Base-by-base conservation (phyloP, 805 yeast species). In the Barnettozyma salicaria region DNA sequence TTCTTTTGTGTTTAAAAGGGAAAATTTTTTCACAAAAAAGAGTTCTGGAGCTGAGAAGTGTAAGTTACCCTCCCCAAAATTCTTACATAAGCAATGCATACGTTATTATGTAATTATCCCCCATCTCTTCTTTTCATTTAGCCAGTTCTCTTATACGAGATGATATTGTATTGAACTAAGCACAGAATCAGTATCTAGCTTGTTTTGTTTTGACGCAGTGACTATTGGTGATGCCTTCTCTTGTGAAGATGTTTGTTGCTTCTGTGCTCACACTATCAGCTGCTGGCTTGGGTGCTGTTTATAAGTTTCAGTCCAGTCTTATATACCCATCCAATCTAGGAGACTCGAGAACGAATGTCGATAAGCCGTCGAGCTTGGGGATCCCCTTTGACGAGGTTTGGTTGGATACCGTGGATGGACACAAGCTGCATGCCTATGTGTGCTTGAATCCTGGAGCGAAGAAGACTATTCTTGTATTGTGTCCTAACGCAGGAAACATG, bases 401-500 rank as follows among this genome's bases (percentile, higher is more conserved):
- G 32, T 50, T 92, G 22, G 64, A 57, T 5, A 89, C 97, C 0
- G 56, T 60, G 4, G 97, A 90, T 53, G 83, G 81, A 2, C 80
- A 76, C 40, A 67, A 60, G 9, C 58, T 90, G 23, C 83, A 84
- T 42, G 71, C 85, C 18, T 90, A 65, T 55, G 63, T 74, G 34
- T 62, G 86, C 39, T 61, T 70, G 14, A 81, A 78, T 19, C 74
- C 75, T 41, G 48, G 77, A 40, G 59, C 69, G 22, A 67, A 73
- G 44, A 83, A 80, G 46, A 85, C 97, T 1, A 71, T 90, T 9
- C 52, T 92, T 19, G 70, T 92, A 16, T 67, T 89, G 35, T 78
- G 88, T 33, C 97, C 97, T 5, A 90, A 90, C 60, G 97, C 97
- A 2, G 97, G 97, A 5, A 90, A 92, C 57, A 90, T 90, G 45